Evolutionary conservation across 1,139 yeast species (phyloP).

Genomic region (Taphrina populina): DNA sequence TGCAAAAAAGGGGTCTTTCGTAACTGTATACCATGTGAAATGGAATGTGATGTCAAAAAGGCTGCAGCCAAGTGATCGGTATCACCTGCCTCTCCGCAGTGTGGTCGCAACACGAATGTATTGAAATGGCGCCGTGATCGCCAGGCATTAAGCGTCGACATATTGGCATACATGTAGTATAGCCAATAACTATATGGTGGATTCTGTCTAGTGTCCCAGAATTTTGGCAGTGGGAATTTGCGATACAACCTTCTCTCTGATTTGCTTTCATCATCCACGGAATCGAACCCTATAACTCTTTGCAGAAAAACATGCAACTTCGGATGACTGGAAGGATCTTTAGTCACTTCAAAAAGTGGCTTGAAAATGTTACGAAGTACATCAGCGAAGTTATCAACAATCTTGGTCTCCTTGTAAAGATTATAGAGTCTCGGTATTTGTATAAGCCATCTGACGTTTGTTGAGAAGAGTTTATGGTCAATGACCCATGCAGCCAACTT

Average conservation of each 20-base stretch:
- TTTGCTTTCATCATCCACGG: slow-evolving; percentile 97
- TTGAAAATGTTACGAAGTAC: slow-evolving; percentile 73
- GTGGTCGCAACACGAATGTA: slow-evolving; percentile 92
- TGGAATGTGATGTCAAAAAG: slow-evolving; percentile 83
- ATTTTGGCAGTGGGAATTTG: slow-evolving; percentile 76
- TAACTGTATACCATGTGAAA: slow-evolving; percentile 89
- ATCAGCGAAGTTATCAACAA: slow-evolving; percentile 70
- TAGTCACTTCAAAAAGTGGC: slow-evolving; percentile 90
- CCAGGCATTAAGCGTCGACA: slow-evolving; percentile 81
- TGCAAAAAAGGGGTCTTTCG: slow-evolving; percentile 94
- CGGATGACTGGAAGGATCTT: slow-evolving; percentile 81
- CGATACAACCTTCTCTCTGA: slow-evolving; percentile 75
- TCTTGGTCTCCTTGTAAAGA: slow-evolving; percentile 73
- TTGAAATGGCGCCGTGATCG: slow-evolving; percentile 71
- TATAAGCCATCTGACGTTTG: slow-evolving; percentile 93
- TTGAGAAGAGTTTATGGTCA: slow-evolving; percentile 85
- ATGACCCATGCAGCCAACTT: slow-evolving; percentile 92
- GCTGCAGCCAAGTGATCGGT: slow-evolving; percentile 95
- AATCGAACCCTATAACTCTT: slow-evolving; percentile 95
- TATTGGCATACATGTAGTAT: slow-evolving; percentile 81
- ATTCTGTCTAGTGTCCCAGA: slow-evolving; percentile 74
- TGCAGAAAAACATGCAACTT: slow-evolving; percentile 83
- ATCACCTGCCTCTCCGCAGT: slow-evolving; percentile 99
- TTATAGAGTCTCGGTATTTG: slow-evolving; percentile 94
- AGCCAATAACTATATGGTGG: slow-evolving; percentile 98